Evolutionary conservation across 148 eudicot genomes (phyloP).

Genomic region (Diospyros lotus): DNA sequence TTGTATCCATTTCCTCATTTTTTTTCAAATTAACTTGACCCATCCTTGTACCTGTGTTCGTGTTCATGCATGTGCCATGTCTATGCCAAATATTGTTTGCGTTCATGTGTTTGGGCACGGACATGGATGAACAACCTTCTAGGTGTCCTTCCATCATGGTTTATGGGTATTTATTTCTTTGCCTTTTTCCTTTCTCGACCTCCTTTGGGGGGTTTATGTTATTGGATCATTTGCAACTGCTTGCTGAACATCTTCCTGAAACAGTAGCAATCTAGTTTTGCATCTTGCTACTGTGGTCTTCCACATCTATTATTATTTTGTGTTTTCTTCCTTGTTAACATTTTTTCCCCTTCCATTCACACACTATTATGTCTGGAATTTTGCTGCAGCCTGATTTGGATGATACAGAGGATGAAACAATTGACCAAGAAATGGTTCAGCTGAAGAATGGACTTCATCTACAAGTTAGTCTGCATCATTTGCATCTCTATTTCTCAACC

Average conservation of each 20-base stretch:
- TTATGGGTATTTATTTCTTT: no score
- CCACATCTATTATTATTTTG: background rate
- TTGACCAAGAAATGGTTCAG: constrained; percentile 47
- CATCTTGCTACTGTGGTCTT: background rate
- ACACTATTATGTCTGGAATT: background rate
- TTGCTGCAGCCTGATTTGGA: constrained; percentile 73
- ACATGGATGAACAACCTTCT: no score
- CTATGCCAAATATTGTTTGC: no score
- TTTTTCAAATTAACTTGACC: no score
- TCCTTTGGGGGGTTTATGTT: background rate
- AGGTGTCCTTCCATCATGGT: no score
- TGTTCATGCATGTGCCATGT: no score
- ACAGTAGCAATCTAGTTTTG: constrained; percentile 3
- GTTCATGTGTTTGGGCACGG: no score
- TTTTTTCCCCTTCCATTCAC: background rate
- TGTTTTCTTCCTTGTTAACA: constrained; percentile 1
- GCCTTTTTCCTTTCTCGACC: background rate
- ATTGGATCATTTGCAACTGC: background rate
- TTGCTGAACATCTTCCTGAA: background rate
- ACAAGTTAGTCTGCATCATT: constrained; percentile 39
- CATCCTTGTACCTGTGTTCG: no score
- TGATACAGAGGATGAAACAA: constrained; percentile 65
- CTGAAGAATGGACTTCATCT: constrained; percentile 55
- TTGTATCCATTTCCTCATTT: no score
- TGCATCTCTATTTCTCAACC: background rate